Percentiles rank a stretch among this genome's conserved stretches.
phyloP scores from a whole-genome alignment of 345 rosid species.

The Pseudoturritis turrita region DNA sequence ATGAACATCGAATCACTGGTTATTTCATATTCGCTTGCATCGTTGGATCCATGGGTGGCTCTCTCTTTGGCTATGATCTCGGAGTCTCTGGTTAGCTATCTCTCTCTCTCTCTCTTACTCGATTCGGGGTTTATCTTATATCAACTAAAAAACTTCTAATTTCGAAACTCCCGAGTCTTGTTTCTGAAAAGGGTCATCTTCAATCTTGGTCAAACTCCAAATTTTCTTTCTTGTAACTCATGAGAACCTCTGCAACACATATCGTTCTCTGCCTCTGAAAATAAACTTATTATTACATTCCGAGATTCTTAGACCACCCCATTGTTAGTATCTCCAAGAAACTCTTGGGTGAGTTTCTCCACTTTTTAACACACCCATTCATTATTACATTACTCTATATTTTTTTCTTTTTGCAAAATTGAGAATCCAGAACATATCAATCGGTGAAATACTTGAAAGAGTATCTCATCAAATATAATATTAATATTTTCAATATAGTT shows the following conservation, averaged over 20 bases:
- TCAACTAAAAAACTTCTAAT: neutral
- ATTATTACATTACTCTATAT: too few relatives aligned
- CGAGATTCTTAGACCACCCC: too few relatives aligned
- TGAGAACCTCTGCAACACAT: neutral
- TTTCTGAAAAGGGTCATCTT: neutral
- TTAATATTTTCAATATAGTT: too few relatives aligned
- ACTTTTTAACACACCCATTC: too few relatives aligned
- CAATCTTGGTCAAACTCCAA: neutral
- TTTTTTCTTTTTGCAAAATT: too few relatives aligned
- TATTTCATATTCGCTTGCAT: slow-evolving; percentile 60
- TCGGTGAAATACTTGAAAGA: too few relatives aligned
- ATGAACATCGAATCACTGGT: slow-evolving; percentile 54
- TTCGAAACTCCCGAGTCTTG: neutral
- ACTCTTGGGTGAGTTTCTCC: too few relatives aligned
- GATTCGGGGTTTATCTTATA: neutral
- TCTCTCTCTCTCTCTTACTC: neutral
- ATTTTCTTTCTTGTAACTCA: neutral
- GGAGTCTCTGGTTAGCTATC: slow-evolving; percentile 66
- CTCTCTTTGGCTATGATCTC: slow-evolving; percentile 81
- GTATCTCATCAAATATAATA: too few relatives aligned
- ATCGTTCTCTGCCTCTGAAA: neutral
- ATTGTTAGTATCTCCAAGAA: too few relatives aligned
- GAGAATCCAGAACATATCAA: too few relatives aligned
- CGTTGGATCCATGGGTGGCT: slow-evolving; percentile 64
- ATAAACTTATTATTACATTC: too few relatives aligned